These are phyloP conservation scores for Plasmodium sp. DNA, from an alignment of 169 alveolate species.

Conservation along the genomic window DNA sequence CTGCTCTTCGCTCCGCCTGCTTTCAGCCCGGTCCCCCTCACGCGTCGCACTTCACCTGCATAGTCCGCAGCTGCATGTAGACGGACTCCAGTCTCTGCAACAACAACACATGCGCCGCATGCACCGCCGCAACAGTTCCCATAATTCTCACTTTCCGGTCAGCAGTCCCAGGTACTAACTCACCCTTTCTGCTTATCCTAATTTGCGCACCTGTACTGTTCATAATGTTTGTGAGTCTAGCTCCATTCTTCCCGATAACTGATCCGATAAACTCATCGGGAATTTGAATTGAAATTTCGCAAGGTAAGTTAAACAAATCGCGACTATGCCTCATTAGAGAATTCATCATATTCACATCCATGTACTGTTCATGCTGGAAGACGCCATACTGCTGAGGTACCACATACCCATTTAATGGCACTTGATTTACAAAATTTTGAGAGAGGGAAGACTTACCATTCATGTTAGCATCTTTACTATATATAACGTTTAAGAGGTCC, in stretches of 20 bases:
- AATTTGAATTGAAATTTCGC: conserved; percentile 72
- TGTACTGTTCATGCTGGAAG: conserved; percentile 58
- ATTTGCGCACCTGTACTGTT: conserved; percentile 76
- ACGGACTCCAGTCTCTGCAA: conserved; percentile 63
- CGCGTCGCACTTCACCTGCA: conserved; percentile 47
- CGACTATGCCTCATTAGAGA: conserved; percentile 67
- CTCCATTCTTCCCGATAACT: conserved; percentile 68
- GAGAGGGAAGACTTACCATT: not conserved
- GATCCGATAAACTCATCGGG: conserved; percentile 73
- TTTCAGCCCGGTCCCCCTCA: not conserved
- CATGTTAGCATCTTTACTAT: conserved; percentile 24
- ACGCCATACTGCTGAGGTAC: conserved; percentile 58
- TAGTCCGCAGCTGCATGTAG: conserved; percentile 48
- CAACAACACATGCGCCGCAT: conserved; percentile 73
- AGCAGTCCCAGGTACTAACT: conserved; percentile 62
- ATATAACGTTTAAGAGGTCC: conserved; percentile 62
- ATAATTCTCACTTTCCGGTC: conserved; percentile 54
- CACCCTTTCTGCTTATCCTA: conserved; percentile 73
- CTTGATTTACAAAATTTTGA: conserved; percentile 47
- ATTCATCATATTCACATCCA: conserved; percentile 47
- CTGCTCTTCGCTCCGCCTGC: not conserved
- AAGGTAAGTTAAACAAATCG: conserved; percentile 67
- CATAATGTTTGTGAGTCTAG: conserved; percentile 68
- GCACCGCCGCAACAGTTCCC: conserved; percentile 77
- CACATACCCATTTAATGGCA: conserved; percentile 54